A percentile compares a stretch with the other conserved stretches of the same genome.
Evolutionary conservation across 2,329 filamentous ascomycete genomes (phyloP).

Genomic region (Bisporella sp.): DNA sequence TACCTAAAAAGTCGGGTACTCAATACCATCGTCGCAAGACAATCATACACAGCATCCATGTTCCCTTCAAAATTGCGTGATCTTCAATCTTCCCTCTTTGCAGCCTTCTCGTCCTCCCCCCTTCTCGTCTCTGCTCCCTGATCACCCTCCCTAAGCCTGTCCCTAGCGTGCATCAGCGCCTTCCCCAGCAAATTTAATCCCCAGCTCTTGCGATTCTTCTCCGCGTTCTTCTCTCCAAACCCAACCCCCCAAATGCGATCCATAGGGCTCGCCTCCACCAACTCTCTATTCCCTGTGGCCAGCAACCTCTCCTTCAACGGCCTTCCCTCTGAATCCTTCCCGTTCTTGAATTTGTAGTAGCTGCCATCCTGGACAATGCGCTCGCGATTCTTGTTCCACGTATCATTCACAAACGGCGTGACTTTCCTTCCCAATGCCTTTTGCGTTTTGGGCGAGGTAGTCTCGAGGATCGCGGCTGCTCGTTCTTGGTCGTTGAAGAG

Average conservation of each 20-base stretch:
- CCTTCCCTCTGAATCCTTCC: neutral
- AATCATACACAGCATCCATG: too few relatives aligned
- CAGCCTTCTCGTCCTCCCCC: neutral
- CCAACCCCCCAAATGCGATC: slow-evolving; percentile 32
- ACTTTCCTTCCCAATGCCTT: neutral
- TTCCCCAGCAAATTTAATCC: slow-evolving; percentile 28
- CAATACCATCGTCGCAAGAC: too few relatives aligned
- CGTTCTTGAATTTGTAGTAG: neutral
- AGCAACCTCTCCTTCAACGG: neutral
- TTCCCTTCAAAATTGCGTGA: too few relatives aligned
- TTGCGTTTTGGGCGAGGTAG: neutral
- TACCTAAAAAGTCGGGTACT: too few relatives aligned
- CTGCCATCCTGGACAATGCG: neutral
- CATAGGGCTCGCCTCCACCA: slow-evolving; percentile 21
- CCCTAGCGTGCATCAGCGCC: slow-evolving; percentile 23
- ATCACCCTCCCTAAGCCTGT: slow-evolving; percentile 5
- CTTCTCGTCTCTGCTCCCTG: neutral
- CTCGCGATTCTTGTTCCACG: neutral
- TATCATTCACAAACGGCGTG: neutral
- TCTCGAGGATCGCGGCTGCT: neutral
- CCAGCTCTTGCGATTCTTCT: slow-evolving; percentile 22
- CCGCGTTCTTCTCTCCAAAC: slow-evolving; percentile 25
- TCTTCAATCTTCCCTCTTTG: too few relatives aligned
- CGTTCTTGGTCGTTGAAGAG: neutral
- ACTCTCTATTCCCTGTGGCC: neutral